Evolutionary conservation across 202 grass and related monocot genomes (phyloP).

Genomic region (Schoenoplectus triqueter): DNA sequence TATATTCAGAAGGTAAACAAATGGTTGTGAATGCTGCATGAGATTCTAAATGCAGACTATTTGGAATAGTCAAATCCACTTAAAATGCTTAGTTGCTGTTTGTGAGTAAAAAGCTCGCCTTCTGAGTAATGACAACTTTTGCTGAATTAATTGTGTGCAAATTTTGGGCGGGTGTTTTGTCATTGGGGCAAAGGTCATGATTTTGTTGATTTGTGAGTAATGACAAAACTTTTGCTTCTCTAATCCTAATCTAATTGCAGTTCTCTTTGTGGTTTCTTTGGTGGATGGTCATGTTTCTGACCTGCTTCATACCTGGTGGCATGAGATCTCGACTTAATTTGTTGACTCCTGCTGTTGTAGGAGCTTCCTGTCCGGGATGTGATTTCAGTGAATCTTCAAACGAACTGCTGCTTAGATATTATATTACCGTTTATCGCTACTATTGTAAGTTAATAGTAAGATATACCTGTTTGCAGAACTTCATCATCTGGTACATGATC

Average conservation of each 20-base stretch:
- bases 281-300: constrained; percentile 14
- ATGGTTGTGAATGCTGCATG: not conserved
- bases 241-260: constrained; percentile 12
- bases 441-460: constrained; percentile 35
- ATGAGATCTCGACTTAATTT: constrained; percentile 27
- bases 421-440: constrained; percentile 26
- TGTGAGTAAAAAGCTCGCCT: not conserved
- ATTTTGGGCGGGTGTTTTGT: constrained; percentile 21
- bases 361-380: constrained; percentile 10
- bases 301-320: constrained; percentile 2
- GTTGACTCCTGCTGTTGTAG: constrained; percentile 21
- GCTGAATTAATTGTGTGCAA: no score
- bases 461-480: constrained; percentile 28
- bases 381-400: constrained; percentile 21
- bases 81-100: not conserved
- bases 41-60: not conserved
- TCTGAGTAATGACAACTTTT: no score
- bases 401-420: constrained; percentile 23
- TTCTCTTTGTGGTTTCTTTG: constrained; percentile 4
- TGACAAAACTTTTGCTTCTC: constrained; percentile 19
- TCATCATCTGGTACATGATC: constrained; percentile 1
- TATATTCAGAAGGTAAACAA: not conserved
- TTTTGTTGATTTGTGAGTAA: not conserved
- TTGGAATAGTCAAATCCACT: not conserved
- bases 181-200: not conserved